phyloP scores from a whole-genome alignment of 2,329 filamentous ascomycete genomes.

The Fusarium lateritium region DNA sequence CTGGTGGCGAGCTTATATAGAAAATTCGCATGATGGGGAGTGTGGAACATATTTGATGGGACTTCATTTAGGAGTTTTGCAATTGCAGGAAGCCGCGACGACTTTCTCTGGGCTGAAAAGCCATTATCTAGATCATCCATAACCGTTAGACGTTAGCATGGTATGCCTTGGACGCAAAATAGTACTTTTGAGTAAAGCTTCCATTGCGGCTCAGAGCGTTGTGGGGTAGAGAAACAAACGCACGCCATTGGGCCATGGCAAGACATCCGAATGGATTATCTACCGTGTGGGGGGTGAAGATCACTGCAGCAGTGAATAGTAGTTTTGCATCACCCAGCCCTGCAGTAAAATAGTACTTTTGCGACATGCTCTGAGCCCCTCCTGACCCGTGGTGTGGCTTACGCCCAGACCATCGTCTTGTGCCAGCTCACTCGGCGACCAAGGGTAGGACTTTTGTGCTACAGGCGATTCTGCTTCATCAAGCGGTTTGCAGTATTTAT shows the following conservation, averaged over 20 bases:
- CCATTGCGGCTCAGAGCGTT: too few relatives aligned
- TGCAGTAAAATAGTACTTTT: constrained; percentile 14
- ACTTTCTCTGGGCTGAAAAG: neutral
- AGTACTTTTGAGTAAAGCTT: neutral
- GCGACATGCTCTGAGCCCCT: neutral
- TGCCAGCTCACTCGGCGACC: neutral
- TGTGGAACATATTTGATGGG: neutral
- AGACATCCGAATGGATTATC: too few relatives aligned
- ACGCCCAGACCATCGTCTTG: neutral
- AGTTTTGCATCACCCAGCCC: neutral
- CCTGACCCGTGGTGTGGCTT: neutral
- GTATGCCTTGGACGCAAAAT: neutral
- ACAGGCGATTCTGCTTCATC: too few relatives aligned
- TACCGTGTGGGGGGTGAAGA: neutral
- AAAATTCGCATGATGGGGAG: neutral
- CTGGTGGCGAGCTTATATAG: neutral
- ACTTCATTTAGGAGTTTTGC: constrained; percentile 1
- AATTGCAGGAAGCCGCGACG: neutral
- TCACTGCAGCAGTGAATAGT: neutral
- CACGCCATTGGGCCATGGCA: neutral
- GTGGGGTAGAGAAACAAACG: too few relatives aligned
- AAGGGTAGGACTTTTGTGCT: too few relatives aligned
- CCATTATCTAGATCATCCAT: too few relatives aligned
- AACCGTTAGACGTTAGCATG: neutral
- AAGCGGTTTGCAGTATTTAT: too few relatives aligned